Evolutionary conservation across 768 basidiomycete genomes (phyloP).

Genomic region (Nidula microcarpa): DNA sequence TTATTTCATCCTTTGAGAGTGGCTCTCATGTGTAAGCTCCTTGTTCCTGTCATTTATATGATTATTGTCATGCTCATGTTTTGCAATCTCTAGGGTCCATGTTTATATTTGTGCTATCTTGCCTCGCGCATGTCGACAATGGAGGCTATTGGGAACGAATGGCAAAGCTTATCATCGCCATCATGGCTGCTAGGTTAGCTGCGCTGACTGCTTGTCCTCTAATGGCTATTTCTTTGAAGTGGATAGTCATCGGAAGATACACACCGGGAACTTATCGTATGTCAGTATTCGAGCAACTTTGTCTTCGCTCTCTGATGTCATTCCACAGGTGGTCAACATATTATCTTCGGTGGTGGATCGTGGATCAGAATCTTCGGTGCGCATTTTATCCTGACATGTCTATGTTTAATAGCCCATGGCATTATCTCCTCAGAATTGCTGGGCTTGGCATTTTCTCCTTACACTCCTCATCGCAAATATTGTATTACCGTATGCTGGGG

Average conservation of each 20-base stretch:
- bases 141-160: slow-evolving; percentile 30
- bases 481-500: slow-evolving; percentile 44
- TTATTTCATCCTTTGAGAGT: slow-evolving; percentile 45
- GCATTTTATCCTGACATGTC: background rate
- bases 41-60: background rate
- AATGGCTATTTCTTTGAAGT: slow-evolving; percentile 39
- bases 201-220: slow-evolving; percentile 34
- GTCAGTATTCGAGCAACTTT: slow-evolving; percentile 15
- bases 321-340: slow-evolving; percentile 32
- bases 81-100: slow-evolving; percentile 32
- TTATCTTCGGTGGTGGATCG: slow-evolving; percentile 42
- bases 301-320: background rate
- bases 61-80: background rate
- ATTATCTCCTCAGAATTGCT: slow-evolving; percentile 18
- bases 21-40: slow-evolving; percentile 34
- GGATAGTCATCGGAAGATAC: slow-evolving; percentile 42
- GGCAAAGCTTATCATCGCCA: slow-evolving; percentile 26
- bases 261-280: slow-evolving; percentile 31
- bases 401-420: background rate
- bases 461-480: slow-evolving; percentile 29
- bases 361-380: slow-evolving; percentile 31
- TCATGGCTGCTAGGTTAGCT: slow-evolving; percentile 27
- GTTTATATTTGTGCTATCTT: slow-evolving; percentile 34
- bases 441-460: slow-evolving; percentile 39
- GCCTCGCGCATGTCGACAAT: slow-evolving; percentile 21